phyloP scores from a whole-genome alignment of 2,329 filamentous ascomycete genomes.

The Bipolaris sorokiniana region DNA sequence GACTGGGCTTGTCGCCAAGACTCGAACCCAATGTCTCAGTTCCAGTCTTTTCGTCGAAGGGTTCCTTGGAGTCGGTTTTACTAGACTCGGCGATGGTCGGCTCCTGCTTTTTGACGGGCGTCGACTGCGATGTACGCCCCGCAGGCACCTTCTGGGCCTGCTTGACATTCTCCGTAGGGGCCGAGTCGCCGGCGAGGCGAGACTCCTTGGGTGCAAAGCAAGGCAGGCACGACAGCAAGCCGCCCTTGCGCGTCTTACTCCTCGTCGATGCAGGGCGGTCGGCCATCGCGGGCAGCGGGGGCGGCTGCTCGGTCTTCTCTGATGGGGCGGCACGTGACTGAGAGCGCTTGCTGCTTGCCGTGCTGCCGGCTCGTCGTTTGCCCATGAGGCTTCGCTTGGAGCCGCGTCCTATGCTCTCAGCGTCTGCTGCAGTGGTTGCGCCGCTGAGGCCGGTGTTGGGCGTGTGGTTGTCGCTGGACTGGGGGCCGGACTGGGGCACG shows the following conservation, averaged over 20 bases:
- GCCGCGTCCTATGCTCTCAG: constrained; percentile 53
- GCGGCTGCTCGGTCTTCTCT: constrained; percentile 50
- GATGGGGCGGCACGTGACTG: constrained; percentile 45
- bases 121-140: constrained; percentile 58
- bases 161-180: constrained; percentile 57
- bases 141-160: constrained; percentile 48
- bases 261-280: constrained; percentile 45
- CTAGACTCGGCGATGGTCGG: constrained; percentile 51
- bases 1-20: constrained; percentile 32
- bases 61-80: constrained; percentile 54
- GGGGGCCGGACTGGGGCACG: constrained; percentile 45
- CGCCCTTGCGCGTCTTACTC: constrained; percentile 50
- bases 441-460: constrained; percentile 52
- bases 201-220: constrained; percentile 71
- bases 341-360: constrained; percentile 55
- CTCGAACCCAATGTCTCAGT: constrained; percentile 31
- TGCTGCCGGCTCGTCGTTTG: constrained; percentile 54
- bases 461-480: constrained; percentile 39
- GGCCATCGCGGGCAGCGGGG: constrained; percentile 38
- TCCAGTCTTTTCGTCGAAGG: constrained; percentile 53
- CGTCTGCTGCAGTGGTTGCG: constrained; percentile 51
- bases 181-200: constrained; percentile 46
- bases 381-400: constrained; percentile 56
- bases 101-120: constrained; percentile 56
- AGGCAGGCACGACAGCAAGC: constrained; percentile 61